A percentile compares a stretch with the other conserved stretches of the same genome.
phyloP scores from a whole-genome alignment of 208 protist genomes.

The Borovskyia barvae region DNA sequence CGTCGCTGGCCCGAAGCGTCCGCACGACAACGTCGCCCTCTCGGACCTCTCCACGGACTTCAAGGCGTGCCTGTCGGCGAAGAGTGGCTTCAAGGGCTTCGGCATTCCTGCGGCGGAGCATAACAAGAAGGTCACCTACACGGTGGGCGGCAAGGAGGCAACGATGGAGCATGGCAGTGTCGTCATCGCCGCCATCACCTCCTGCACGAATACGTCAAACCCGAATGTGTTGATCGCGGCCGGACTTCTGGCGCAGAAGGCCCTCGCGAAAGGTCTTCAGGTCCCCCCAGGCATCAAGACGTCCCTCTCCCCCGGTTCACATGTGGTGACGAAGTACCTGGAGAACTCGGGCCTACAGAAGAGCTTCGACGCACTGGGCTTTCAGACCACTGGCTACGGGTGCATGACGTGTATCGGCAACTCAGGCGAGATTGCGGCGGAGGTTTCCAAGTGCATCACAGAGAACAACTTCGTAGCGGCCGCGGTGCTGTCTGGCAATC shows the following conservation, averaged over 20 bases:
- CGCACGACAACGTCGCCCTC: conserved; percentile 94
- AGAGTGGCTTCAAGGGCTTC: conserved; percentile 96
- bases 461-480: conserved; percentile 93
- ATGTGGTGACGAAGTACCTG: conserved; percentile 95
- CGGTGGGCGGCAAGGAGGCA: conserved; percentile 71
- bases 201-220: conserved; percentile 97
- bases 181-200: conserved; percentile 96
- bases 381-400: conserved; percentile 93
- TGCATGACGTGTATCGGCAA: conserved; percentile 98
- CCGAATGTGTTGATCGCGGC: conserved; percentile 94
- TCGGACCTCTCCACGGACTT: conserved; percentile 93
- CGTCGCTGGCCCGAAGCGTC: conserved; percentile 94
- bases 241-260: conserved; percentile 93
- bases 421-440: conserved; percentile 89
- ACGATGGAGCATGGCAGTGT: conserved; percentile 92
- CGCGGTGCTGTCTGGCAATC: conserved; percentile 95
- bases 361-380: conserved; percentile 88
- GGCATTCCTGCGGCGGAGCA: conserved; percentile 82
- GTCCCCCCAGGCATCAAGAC: conserved; percentile 94
- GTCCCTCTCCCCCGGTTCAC: conserved; percentile 93
- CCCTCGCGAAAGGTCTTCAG: conserved; percentile 86
- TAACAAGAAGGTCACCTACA: conserved; percentile 75
- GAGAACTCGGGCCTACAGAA: conserved; percentile 81
- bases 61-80: conserved; percentile 81
- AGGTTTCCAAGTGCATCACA: conserved; percentile 90